A percentile compares a stretch with the other conserved stretches of the same genome.
phyloP scores from a whole-genome alignment of 805 yeast species.

The Pichia nakasei region DNA sequence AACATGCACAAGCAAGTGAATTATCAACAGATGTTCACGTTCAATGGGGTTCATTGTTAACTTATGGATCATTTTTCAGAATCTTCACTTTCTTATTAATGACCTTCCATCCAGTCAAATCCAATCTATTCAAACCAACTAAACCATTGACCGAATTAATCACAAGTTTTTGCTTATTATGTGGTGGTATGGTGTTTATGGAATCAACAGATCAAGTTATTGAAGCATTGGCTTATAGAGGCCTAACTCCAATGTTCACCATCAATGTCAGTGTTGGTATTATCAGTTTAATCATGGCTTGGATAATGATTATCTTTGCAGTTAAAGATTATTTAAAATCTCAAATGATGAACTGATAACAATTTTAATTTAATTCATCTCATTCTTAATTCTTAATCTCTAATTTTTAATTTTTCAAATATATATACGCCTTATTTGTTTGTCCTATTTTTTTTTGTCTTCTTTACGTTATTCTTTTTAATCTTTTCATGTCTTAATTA shows the following conservation, averaged over 20 bases:
- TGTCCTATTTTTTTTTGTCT: too few species aligned
- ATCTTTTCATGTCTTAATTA: too few species aligned
- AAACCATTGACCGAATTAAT: conserved; percentile 85
- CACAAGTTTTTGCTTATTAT: conserved; percentile 65
- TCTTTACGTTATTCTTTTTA: too few species aligned
- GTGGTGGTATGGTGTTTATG: conserved; percentile 91
- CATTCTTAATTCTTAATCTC: not conserved
- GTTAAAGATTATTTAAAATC: conserved; percentile 43
- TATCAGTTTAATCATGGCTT: conserved; percentile 73
- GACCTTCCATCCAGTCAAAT: conserved; percentile 34
- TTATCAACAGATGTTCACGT: conserved; percentile 73
- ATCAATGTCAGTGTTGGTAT: conserved; percentile 79
- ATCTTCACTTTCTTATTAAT: conserved; percentile 51
- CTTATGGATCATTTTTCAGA: conserved; percentile 77
- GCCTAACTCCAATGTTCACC: conserved; percentile 83
- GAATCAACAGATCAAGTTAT: conserved; percentile 83
- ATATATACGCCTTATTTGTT: too few species aligned
- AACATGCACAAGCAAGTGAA: conserved; percentile 77
- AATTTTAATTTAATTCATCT: not conserved
- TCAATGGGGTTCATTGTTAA: conserved; percentile 87
- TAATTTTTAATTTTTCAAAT: too few species aligned
- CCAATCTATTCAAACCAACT: conserved; percentile 31
- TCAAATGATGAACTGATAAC: not conserved
- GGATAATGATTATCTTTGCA: conserved; percentile 68
- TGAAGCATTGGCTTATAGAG: conserved; percentile 72